Base-by-base conservation (phyloP, 2,329 filamentous ascomycete genomes). In the Monosporascus ibericus region DNA sequence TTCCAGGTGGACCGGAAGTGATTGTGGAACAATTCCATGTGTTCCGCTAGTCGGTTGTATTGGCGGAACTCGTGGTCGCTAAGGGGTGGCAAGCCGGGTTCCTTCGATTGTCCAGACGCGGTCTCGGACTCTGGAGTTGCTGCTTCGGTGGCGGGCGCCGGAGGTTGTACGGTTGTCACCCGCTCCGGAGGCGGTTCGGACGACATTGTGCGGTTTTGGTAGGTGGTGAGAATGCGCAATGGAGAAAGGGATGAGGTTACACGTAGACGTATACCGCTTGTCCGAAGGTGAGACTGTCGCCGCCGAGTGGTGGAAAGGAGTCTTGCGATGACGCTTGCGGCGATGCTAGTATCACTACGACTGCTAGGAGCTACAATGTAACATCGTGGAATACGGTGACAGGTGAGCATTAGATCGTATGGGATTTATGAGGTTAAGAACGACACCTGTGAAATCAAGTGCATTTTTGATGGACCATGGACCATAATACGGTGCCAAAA, bases 11-110 rank as follows among this genome's bases (percentile, higher is more conserved):
- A 72, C 24, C 88, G 86, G 75, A 94, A 94, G 72, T 88, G 80
- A 60, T 84, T 82, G 72, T 94, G 89, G 85, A 86, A 91, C 56
- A 79, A 73, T 44, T 92, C 80, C 88, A 92, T 92, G 57, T 81
- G 78, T 52, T 87, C 87, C 0, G 87, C 85, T 63, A 90, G 72
- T n/a, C 76, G 76, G 70, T 92, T 91, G 69, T 87, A 92, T 39
- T 76, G 70, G 48, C 75, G 76, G 63, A 89, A 91, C 52, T 92
- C 86, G 52, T 77, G 73, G 1, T 81, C 69, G 0, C 82, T 83
- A 30, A 92, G 75, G 24, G 86, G 82, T 0, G 86, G 83, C 1
- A 87, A 69, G 15, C 71, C 51, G 52, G 72, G 59, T 51, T 74
- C 46, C 49, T 63, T 44, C 53, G 66, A 44, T 51, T 65, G 37